These are phyloP conservation scores for Micromonas pusilla DNA, from an alignment of 139 green algal species.

Conservation along the genomic window DNA sequence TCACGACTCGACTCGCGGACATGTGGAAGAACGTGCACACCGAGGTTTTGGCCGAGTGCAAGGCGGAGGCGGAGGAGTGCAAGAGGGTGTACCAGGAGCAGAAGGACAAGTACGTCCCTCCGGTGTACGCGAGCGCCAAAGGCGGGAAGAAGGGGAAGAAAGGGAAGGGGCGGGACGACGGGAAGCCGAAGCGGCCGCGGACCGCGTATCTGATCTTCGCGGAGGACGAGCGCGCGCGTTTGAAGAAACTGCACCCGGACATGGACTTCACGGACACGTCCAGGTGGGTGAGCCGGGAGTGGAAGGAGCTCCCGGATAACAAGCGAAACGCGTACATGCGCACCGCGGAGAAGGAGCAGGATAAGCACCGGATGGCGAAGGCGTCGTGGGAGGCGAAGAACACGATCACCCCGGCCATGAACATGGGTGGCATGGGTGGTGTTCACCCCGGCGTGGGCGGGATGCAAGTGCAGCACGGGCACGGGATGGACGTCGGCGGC, in stretches of 20 bases:
- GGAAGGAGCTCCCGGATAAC: neutral
- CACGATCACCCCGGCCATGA: neutral
- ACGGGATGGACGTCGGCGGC: too few species aligned
- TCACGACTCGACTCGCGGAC: neutral
- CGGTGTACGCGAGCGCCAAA: neutral
- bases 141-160: neutral
- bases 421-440: too few species aligned
- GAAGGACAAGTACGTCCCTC: neutral
- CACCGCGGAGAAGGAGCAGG: neutral
- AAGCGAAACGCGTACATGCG: neutral
- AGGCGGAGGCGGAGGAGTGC: neutral
- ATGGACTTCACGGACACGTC: neutral
- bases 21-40: neutral
- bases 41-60: neutral
- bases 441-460: neutral
- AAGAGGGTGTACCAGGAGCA: neutral
- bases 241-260: neutral
- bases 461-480: too few species aligned
- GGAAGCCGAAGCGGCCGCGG: neutral
- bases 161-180: neutral
- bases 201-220: constrained; percentile 11
- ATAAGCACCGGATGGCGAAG: neutral
- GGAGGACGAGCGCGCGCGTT: neutral
- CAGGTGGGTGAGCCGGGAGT: neutral
- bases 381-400: neutral